Evolutionary conservation across 805 yeast genomes (phyloP).

Genomic region (Candida nitratophila): DNA sequence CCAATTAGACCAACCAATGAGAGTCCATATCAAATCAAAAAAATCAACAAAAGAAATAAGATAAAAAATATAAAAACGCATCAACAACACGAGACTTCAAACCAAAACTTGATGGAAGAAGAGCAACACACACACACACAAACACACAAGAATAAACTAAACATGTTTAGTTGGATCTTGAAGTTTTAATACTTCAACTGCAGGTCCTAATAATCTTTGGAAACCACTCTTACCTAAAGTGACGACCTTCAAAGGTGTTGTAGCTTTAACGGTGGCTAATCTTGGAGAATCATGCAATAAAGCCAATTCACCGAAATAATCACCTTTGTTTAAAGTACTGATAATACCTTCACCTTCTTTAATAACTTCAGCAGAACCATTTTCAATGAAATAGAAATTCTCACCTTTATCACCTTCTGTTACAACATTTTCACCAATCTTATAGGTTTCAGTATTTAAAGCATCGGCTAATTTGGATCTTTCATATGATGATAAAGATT

Average conservation of each 20-base stretch:
- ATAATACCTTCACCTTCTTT: constrained; percentile 57
- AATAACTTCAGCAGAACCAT: constrained; percentile 75
- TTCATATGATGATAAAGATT: constrained; percentile 67
- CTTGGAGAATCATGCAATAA: constrained; percentile 86
- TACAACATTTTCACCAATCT: constrained; percentile 68
- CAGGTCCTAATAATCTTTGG: constrained; percentile 91
- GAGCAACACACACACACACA: neutral
- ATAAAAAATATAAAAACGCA: too few species aligned
- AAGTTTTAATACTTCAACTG: constrained; percentile 76
- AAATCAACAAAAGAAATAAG: too few species aligned
- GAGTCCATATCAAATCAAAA: too few species aligned
- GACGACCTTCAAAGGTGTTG: constrained; percentile 75
- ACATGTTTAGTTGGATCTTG: constrained; percentile 67
- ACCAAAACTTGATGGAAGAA: neutral
- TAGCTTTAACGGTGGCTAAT: constrained; percentile 86
- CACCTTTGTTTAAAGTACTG: constrained; percentile 63
- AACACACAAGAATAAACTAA: neutral
- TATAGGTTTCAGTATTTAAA: constrained; percentile 66
- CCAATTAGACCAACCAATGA: too few species aligned
- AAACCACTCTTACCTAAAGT: constrained; percentile 88
- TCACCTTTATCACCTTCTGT: constrained; percentile 84
- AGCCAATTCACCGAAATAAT: constrained; percentile 96
- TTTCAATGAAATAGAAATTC: constrained; percentile 65
- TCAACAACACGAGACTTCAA: neutral
- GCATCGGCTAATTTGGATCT: constrained; percentile 94